Evolutionary conservation across 148 eudicot genomes (phyloP).

Genomic region (Heliosperma pusillum): DNA sequence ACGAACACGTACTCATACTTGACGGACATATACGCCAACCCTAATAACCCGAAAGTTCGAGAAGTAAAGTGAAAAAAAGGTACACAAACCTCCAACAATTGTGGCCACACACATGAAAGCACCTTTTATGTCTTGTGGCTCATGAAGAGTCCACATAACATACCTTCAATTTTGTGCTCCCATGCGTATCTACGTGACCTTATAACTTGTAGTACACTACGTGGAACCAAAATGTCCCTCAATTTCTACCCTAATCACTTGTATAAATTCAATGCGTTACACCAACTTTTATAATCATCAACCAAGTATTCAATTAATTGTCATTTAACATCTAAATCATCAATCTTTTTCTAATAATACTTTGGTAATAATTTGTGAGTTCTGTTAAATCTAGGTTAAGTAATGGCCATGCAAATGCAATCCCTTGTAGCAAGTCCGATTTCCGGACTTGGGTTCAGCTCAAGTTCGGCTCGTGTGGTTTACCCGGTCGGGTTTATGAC

Average conservation of each 20-base stretch:
- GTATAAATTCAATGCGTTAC: constrained; percentile 10
- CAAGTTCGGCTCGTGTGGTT: constrained; percentile 7
- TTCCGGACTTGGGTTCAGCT: neutral
- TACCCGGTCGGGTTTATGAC: constrained; percentile 2
- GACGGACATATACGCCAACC: too few relatives aligned
- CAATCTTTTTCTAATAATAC: too few relatives aligned
- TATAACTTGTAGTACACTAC: constrained; percentile 1
- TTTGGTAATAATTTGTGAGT: too few relatives aligned
- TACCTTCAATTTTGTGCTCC: constrained; percentile 10
- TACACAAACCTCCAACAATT: neutral
- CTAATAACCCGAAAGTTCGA: constrained; percentile 1
- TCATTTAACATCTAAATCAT: too few relatives aligned
- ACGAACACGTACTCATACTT: too few relatives aligned
- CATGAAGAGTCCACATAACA: constrained; percentile 11
- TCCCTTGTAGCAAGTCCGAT: constrained; percentile 26
- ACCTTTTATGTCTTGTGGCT: neutral
- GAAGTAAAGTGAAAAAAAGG: constrained; percentile 5
- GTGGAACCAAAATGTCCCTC: constrained; percentile 22
- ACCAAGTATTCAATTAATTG: neutral
- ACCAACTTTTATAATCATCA: neutral
- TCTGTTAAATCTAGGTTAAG: too few relatives aligned
- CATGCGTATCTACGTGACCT: constrained; percentile 13
- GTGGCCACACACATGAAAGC: neutral
- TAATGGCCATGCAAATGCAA: constrained; percentile 32
- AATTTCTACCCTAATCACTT: neutral